A percentile compares a stretch with the other conserved stretches of the same genome.
phyloP scores from a whole-genome alignment of 768 basidiomycete species.

The Sporobolomyces phaffii region DNA sequence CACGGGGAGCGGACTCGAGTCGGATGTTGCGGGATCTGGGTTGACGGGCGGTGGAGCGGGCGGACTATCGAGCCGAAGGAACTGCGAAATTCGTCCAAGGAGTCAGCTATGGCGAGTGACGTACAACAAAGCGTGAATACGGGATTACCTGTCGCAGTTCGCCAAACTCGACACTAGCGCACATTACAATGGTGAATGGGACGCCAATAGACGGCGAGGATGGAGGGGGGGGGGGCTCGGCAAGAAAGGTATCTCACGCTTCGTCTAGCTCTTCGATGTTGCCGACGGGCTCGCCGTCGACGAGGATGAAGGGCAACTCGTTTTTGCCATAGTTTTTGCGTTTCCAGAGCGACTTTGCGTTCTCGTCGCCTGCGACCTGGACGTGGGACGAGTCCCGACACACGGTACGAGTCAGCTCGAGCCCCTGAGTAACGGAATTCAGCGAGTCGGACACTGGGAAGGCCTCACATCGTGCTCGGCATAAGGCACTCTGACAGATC shows the following conservation, averaged over 20 bases:
- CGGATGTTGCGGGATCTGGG: too few relatives aligned
- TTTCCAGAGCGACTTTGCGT: conserved; percentile 39
- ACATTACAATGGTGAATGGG: too few relatives aligned
- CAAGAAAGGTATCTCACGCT: too few relatives aligned
- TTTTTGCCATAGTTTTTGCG: conserved; percentile 38
- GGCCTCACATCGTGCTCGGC: conserved; percentile 31
- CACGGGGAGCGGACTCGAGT: not conserved
- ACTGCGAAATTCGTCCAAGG: not conserved
- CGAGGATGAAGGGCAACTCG: conserved; percentile 38
- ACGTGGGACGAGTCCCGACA: too few relatives aligned
- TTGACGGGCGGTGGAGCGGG: not conserved
- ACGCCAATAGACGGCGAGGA: too few relatives aligned
- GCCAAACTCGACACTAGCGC: conserved; percentile 42
- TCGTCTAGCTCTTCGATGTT: conserved; percentile 38
- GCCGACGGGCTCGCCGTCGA: conserved; percentile 29
- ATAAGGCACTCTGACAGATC: conserved; percentile 7
- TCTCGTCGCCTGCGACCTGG: conserved; percentile 36
- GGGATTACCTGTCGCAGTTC: conserved; percentile 39
- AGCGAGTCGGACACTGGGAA: too few relatives aligned
- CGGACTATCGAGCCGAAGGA: conserved; percentile 13
- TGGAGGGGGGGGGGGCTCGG: too few relatives aligned
- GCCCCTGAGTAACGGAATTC: too few relatives aligned
- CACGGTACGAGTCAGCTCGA: not conserved
- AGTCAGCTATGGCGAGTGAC: not conserved
- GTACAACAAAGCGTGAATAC: too few relatives aligned